phyloP scores from a whole-genome alignment of 1,284 basidiomycete species.

The Coniferiporia sulphurascens region DNA sequence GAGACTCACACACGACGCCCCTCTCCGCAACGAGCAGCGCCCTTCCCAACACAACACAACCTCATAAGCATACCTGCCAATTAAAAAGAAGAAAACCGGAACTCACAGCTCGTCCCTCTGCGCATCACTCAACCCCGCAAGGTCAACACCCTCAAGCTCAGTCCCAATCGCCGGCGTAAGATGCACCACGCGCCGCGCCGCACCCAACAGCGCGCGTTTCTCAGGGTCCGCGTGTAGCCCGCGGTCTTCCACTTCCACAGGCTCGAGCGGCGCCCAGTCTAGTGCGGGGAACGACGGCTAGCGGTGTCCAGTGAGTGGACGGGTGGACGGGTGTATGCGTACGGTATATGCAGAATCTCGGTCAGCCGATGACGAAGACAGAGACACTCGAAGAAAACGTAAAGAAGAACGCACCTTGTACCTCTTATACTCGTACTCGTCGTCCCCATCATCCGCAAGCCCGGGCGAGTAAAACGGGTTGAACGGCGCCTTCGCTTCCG shows the following conservation, averaged over 20 bases:
- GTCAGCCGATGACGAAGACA: too few relatives aligned
- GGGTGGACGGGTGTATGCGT: too few relatives aligned
- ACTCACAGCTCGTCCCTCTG: constrained; percentile 24
- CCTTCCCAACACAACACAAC: constrained; percentile 28
- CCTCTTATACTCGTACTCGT: constrained; percentile 50
- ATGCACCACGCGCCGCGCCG: constrained; percentile 22
- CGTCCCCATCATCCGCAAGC: constrained; percentile 44
- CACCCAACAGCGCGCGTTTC: constrained; percentile 21
- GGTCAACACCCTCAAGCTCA: constrained; percentile 23
- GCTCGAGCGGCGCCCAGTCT: constrained; percentile 58
- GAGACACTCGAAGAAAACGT: too few relatives aligned
- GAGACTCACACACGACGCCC: constrained; percentile 57
- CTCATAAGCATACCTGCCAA: too few relatives aligned
- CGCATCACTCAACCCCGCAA: constrained; percentile 19
- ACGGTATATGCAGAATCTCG: too few relatives aligned
- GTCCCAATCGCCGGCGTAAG: constrained; percentile 23
- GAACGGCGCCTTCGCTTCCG: constrained; percentile 30
- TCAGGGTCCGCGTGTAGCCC: constrained; percentile 34
- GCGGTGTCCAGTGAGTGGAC: background rate
- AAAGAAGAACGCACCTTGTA: constrained; percentile 47
- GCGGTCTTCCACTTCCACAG: constrained; percentile 57
- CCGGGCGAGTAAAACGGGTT: constrained; percentile 69
- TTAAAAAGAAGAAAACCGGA: constrained; percentile 12
- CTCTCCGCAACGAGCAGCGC: constrained; percentile 66
- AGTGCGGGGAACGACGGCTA: constrained; percentile 65